Conservation (phyloP, 2,329 filamentous ascomycete genomes). For the Metarhizium rileyi region DNA sequence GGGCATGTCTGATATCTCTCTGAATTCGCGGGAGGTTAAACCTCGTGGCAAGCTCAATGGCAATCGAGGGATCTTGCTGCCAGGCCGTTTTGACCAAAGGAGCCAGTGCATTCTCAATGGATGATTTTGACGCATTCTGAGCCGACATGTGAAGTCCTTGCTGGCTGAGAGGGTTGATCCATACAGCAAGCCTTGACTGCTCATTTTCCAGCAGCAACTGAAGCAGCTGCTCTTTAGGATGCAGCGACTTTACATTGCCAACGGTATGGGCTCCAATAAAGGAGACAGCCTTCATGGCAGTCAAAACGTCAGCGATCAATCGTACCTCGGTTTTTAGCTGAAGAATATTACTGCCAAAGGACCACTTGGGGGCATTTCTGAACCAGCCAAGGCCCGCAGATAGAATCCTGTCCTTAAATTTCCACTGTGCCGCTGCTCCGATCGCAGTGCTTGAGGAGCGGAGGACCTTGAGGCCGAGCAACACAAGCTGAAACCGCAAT, state of each 20-base stretch:
- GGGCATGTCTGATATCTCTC: constrained; percentile 66
- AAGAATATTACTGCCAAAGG: constrained; percentile 86
- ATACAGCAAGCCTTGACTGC: constrained; percentile 72
- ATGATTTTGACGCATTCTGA: constrained; percentile 30
- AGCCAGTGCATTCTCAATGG: constrained; percentile 38
- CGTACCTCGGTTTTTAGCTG: constrained; percentile 90
- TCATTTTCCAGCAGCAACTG: constrained; percentile 75
- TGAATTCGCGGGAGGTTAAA: constrained; percentile 68
- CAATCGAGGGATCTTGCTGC: constrained; percentile 74
- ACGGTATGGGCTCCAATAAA: constrained; percentile 44
- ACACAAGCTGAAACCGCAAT: constrained; percentile 77
- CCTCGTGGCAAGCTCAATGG: constrained; percentile 72
- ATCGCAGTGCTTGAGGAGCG: constrained; percentile 61
- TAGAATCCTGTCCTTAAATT: constrained; percentile 79
- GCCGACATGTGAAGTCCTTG: constrained; percentile 28
- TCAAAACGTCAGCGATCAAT: constrained; percentile 65
- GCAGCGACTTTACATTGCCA: constrained; percentile 54
- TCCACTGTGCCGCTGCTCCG: constrained; percentile 58
- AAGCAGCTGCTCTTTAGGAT: constrained; percentile 75
- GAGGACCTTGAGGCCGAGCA: constrained; percentile 73
- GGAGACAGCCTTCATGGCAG: constrained; percentile 54
- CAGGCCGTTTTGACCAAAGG: constrained; percentile 74
- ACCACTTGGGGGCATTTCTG: constrained; percentile 72
- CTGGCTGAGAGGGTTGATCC: constrained; percentile 73
- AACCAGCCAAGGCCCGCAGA: constrained; percentile 90